These are phyloP conservation scores for Populus deltoides DNA, from an alignment of 345 rosid genomes.

Conservation along the genomic window DNA sequence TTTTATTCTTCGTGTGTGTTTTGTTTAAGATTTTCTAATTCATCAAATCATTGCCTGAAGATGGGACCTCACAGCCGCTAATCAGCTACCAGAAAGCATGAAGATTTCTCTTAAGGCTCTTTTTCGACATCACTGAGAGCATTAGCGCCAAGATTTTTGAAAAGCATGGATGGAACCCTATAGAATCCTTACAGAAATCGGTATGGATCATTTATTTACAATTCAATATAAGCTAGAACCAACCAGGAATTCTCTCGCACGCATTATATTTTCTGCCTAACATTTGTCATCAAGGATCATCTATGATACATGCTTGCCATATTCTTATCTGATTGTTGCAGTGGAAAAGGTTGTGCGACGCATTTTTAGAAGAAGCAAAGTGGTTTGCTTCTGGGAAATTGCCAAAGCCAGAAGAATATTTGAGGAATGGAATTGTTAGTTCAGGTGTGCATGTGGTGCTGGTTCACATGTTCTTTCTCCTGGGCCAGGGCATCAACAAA, in stretches of 20 bases:
- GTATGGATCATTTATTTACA: constrained; percentile 13
- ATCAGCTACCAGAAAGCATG: constrained; percentile 40
- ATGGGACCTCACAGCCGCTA: constrained; percentile 37
- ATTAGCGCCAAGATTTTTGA: constrained; percentile 34
- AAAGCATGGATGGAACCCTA: constrained; percentile 41
- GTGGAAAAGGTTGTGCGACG: constrained; percentile 54
- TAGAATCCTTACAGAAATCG: constrained; percentile 38
- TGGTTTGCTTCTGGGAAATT: constrained; percentile 43
- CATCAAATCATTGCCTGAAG: constrained; percentile 13
- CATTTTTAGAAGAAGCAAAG: constrained; percentile 55
- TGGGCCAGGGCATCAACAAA: constrained; percentile 32
- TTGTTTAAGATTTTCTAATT: no score
- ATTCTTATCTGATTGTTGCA: constrained; percentile 2
- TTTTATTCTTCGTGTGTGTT: no score
- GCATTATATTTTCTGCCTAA: no score
- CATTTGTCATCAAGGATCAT: not conserved
- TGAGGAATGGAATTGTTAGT: constrained; percentile 50
- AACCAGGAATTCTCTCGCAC: no score
- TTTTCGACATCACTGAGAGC: constrained; percentile 31
- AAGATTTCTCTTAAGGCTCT: constrained; percentile 46
- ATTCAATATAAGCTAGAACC: no score
- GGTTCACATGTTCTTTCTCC: constrained; percentile 48
- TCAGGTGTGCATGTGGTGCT: constrained; percentile 47
- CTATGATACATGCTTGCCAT: no score
- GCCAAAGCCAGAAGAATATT: constrained; percentile 42